A percentile compares a stretch with the other conserved stretches of the same genome.
Evolutionary conservation across 805 yeast genomes (phyloP).

Genomic region (Zygosaccharomyces pseudorouxii): DNA sequence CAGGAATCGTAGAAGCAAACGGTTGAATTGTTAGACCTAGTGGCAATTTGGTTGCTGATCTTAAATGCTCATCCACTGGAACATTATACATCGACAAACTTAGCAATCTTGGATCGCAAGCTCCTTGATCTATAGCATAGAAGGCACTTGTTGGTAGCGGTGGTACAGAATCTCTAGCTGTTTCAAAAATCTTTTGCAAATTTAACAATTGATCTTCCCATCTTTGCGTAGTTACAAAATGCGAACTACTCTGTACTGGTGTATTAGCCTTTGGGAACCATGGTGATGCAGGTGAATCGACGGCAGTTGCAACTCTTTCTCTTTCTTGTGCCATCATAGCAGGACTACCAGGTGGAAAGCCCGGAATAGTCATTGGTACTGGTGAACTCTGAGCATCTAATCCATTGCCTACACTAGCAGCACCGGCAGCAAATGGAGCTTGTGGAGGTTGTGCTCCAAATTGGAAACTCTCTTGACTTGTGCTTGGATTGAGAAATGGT

Average conservation of each 20-base stretch:
- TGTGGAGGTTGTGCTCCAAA: conserved; percentile 11
- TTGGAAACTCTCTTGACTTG: conserved; percentile 10
- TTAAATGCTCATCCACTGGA: conserved; percentile 67
- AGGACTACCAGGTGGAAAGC: conserved; percentile 13
- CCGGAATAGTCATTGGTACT: conserved; percentile 12
- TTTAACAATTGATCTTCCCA: conserved; percentile 36
- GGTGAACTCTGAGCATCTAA: conserved; percentile 7
- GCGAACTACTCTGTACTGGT: conserved; percentile 20
- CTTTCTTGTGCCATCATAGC: conserved; percentile 12
- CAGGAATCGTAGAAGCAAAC: conserved; percentile 59
- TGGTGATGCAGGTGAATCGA: conserved; percentile 2
- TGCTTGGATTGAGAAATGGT: conserved; percentile 8
- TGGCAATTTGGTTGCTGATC: conserved; percentile 70
- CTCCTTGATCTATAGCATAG: conserved; percentile 73
- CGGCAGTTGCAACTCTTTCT: not conserved
- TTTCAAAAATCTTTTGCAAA: conserved; percentile 48
- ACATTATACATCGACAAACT: conserved; percentile 77
- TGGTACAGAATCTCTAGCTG: conserved; percentile 75
- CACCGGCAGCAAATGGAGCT: conserved; percentile 4
- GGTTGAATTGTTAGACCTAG: conserved; percentile 79
- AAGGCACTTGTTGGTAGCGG: conserved; percentile 76
- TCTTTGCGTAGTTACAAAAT: conserved; percentile 34
- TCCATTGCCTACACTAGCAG: not conserved
- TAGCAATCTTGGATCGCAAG: conserved; percentile 73
- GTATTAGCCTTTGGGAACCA: conserved; percentile 4